Evolutionary conservation across 345 rosid genomes (phyloP).

Genomic region (Turnera subulata): DNA sequence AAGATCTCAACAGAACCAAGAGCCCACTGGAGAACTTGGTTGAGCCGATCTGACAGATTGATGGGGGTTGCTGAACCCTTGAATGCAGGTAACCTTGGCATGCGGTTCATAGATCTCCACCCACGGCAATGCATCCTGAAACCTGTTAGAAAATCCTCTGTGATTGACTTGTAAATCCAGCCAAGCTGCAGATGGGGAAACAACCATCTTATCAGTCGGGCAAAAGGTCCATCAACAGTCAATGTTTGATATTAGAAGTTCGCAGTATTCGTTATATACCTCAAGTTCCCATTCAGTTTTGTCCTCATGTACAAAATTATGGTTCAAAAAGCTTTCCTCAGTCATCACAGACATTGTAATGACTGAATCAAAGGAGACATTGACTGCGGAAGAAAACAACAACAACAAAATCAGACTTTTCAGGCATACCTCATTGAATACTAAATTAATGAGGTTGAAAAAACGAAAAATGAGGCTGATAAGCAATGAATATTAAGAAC

Average conservation of each 20-base stretch:
- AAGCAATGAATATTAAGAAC: too few relatives aligned
- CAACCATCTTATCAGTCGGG: conserved; percentile 12
- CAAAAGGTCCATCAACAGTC: neutral
- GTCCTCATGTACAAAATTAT: too few relatives aligned
- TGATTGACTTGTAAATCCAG: conserved; percentile 96
- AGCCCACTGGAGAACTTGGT: conserved; percentile 98
- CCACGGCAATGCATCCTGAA: conserved; percentile 99
- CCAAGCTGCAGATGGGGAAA: conserved; percentile 59
- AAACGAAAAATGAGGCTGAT: too few relatives aligned
- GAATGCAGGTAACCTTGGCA: conserved; percentile 87
- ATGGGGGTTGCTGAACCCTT: conserved; percentile 99
- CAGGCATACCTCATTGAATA: too few relatives aligned
- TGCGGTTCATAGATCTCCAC: conserved; percentile 96
- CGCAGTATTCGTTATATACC: conserved; percentile 39
- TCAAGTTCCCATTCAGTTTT: conserved; percentile 98
- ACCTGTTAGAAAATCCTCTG: conserved; percentile 94
- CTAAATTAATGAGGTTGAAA: too few relatives aligned
- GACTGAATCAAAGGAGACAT: conserved; percentile 96
- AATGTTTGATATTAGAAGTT: neutral
- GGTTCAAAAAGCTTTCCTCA: too few relatives aligned
- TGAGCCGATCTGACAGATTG: conserved; percentile 89
- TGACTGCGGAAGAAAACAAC: too few relatives aligned
- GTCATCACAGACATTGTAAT: too few relatives aligned
- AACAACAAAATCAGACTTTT: too few relatives aligned
- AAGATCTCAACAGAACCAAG: conserved; percentile 99